Percentiles rank a stretch among this genome's conserved stretches.
phyloP scores from a whole-genome alignment of 2,329 filamentous ascomycete species.

The Huntiella savannae region DNA sequence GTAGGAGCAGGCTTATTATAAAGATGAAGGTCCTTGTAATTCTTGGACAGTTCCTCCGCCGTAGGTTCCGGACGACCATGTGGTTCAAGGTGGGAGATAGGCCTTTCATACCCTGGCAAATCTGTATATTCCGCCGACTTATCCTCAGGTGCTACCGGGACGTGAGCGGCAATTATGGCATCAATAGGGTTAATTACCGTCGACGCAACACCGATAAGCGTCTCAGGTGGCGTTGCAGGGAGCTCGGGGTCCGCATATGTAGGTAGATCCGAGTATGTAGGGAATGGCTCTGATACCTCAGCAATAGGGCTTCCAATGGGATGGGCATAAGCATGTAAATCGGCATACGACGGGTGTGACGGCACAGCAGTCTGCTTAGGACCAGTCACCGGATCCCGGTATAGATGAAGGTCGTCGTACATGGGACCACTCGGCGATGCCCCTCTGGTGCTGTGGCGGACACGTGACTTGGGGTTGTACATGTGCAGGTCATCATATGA shows the following conservation, averaged over 20 bases:
- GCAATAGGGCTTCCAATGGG: constrained; percentile 17
- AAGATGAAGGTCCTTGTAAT: constrained; percentile 19
- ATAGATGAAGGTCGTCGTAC: constrained; percentile 21
- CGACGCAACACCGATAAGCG: constrained; percentile 3
- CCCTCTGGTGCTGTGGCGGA: constrained; percentile 11
- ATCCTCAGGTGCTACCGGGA: constrained; percentile 13
- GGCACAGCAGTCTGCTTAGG: constrained; percentile 17
- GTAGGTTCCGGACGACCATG: constrained; percentile 12
- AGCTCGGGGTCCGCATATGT: constrained; percentile 20
- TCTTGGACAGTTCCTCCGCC: constrained; percentile 20
- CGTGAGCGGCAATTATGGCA: constrained; percentile 19
- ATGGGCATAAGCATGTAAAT: constrained; percentile 21
- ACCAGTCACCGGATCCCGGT: constrained; percentile 16
- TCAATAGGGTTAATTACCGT: constrained; percentile 20
- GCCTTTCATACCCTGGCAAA: constrained; percentile 18
- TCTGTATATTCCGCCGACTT: constrained; percentile 20
- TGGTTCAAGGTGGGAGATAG: constrained; percentile 4
- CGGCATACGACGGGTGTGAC: constrained; percentile 18
- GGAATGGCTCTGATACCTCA: constrained; percentile 15
- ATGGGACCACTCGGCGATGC: constrained; percentile 12
- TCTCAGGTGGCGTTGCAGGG: constrained; percentile 4
- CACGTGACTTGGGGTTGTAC: constrained; percentile 18
- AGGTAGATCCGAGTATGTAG: constrained; percentile 22
- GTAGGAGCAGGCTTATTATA: constrained; percentile 16
- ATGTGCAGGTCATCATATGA: constrained; percentile 19